phyloP scores from a whole-genome alignment of 2,329 filamentous ascomycete species.

The Calonectria pteridis region DNA sequence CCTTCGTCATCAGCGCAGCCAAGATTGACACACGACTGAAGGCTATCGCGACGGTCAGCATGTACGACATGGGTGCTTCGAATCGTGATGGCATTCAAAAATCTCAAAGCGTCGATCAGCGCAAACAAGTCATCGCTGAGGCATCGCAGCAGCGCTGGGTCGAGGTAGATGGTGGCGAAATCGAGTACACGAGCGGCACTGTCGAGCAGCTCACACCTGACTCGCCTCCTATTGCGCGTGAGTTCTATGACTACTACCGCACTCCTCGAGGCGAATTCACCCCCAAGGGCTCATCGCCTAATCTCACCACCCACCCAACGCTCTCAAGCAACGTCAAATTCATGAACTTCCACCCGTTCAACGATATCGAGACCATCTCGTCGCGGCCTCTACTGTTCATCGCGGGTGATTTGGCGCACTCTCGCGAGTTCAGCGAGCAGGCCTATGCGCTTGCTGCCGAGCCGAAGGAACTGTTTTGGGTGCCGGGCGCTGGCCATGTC shows the following conservation, averaged over 20 bases:
- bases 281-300: slow-evolving; percentile 15
- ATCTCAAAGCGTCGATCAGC: not conserved
- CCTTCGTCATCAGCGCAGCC: slow-evolving; percentile 50
- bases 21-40: slow-evolving; percentile 47
- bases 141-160: not conserved
- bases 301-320: slow-evolving; percentile 48
- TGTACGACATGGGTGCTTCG: slow-evolving; percentile 9
- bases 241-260: slow-evolving; percentile 30
- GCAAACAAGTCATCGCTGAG: not conserved
- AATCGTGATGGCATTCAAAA: not conserved
- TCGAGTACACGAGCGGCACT: not conserved
- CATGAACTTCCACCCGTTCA: slow-evolving; percentile 48
- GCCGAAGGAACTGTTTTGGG: slow-evolving; percentile 51
- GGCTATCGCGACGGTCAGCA: slow-evolving; percentile 34
- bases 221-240: not conserved
- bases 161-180: not conserved
- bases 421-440: slow-evolving; percentile 45
- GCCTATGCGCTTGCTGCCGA: slow-evolving; percentile 45
- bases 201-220: not conserved
- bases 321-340: slow-evolving; percentile 45
- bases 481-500: slow-evolving; percentile 49
- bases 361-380: slow-evolving; percentile 46
- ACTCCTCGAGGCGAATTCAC: slow-evolving; percentile 22
- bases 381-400: slow-evolving; percentile 46
- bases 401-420: slow-evolving; percentile 43